Percentiles rank a stretch among this genome's conserved stretches.
Evolutionary conservation across 2,329 filamentous ascomycete genomes (phyloP).

Genomic region (Leptographium procerum): DNA sequence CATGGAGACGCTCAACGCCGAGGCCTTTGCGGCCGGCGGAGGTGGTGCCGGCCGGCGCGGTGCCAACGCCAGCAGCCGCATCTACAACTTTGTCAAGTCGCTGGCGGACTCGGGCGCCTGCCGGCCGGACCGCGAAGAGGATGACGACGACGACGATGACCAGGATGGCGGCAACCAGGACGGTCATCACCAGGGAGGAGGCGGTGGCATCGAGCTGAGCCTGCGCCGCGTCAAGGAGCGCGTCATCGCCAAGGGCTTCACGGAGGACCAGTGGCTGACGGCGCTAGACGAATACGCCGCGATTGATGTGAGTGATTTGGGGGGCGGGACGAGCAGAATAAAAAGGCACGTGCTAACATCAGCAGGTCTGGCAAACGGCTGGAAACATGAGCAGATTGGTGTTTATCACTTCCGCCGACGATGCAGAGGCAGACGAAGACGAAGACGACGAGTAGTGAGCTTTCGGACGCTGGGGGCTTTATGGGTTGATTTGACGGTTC

Average conservation of each 20-base stretch:
- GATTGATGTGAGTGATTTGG: slow-evolving; percentile 63
- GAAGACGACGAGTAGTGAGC: slow-evolving; percentile 26
- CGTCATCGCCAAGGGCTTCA: slow-evolving; percentile 93
- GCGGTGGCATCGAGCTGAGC: slow-evolving; percentile 59
- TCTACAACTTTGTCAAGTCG: slow-evolving; percentile 86
- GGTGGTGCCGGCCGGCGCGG: slow-evolving; percentile 42
- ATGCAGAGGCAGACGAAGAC: slow-evolving; percentile 33
- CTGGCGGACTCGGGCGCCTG: slow-evolving; percentile 82
- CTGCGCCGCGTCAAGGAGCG: slow-evolving; percentile 82
- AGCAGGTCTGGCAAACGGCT: slow-evolving; percentile 67
- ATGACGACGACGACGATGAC: slow-evolving; percentile 44
- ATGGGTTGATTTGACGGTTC: too few species aligned
- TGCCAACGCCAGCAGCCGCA: slow-evolving; percentile 74
- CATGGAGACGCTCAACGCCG: slow-evolving; percentile 80
- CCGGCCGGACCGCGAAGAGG: slow-evolving; percentile 54
- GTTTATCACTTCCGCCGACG: slow-evolving; percentile 53
- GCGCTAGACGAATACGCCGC: slow-evolving; percentile 82
- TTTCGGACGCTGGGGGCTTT: too few species aligned
- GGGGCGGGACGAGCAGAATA: neutral
- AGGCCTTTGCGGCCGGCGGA: slow-evolving; percentile 48
- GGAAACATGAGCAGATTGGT: slow-evolving; percentile 59
- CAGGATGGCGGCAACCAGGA: slow-evolving; percentile 44
- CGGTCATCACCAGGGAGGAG: slow-evolving; percentile 45
- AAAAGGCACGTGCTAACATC: neutral
- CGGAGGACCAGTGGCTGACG: slow-evolving; percentile 78